A percentile compares a stretch with the other conserved stretches of the same genome.
phyloP scores from a whole-genome alignment of 768 basidiomycete genomes.

The Phaeotremella fagi region DNA sequence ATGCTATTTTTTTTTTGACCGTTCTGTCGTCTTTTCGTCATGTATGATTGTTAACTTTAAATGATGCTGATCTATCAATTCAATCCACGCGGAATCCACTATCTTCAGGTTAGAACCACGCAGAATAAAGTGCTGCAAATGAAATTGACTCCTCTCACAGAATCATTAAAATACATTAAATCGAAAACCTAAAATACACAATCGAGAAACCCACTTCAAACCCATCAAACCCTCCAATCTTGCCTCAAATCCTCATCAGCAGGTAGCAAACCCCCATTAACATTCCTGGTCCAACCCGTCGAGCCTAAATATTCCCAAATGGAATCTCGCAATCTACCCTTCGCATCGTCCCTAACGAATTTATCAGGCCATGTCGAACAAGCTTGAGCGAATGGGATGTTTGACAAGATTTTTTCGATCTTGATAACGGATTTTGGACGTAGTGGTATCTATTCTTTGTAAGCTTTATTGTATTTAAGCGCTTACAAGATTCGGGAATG shows the following conservation, averaged over 20 bases:
- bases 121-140: too few relatives aligned
- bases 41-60: too few relatives aligned
- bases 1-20: too few relatives aligned
- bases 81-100: too few relatives aligned
- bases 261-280: neutral
- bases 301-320: conserved; percentile 26
- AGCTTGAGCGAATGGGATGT: conserved; percentile 35
- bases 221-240: neutral
- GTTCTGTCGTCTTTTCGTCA: too few relatives aligned
- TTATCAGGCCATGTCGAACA: conserved; percentile 41
- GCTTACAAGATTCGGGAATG: conserved; percentile 45
- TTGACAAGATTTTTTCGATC: conserved; percentile 17
- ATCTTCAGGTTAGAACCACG: too few relatives aligned
- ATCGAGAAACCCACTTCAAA: too few relatives aligned
- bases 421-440: conserved; percentile 25
- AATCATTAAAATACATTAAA: neutral
- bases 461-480: neutral
- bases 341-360: conserved; percentile 40
- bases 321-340: conserved; percentile 25
- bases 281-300: conserved; percentile 20
- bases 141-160: too few relatives aligned
- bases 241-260: neutral
- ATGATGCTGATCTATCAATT: too few relatives aligned
- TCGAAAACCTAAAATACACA: neutral
- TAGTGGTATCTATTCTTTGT: conserved; percentile 36